These are phyloP conservation scores for Cymbopogon citratus DNA, from an alignment of 176 grass and related monocot genomes.

Conservation along the genomic window DNA sequence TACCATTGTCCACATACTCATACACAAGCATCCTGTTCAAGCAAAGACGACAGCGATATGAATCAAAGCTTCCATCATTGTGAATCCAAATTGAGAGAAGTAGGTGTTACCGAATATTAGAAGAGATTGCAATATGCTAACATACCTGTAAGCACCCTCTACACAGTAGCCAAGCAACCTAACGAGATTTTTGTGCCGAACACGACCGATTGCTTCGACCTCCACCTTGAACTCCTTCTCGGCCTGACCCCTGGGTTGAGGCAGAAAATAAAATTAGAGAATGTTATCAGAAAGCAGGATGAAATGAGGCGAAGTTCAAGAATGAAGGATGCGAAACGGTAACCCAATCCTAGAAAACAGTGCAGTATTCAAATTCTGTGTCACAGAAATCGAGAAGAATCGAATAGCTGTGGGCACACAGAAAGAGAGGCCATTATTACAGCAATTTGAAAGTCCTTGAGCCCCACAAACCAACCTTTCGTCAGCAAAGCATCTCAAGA, in stretches of 20 bases:
- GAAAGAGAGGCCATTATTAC: conserved; percentile 26
- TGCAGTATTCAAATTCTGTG: conserved; percentile 28
- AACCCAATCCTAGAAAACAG: conserved; percentile 19
- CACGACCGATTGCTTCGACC: conserved; percentile 87
- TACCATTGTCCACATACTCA: conserved; percentile 94
- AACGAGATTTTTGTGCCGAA: conserved; percentile 97
- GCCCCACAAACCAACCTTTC: conserved; percentile 32
- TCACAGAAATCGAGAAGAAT: conserved; percentile 26
- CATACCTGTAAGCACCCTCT: conserved; percentile 89
- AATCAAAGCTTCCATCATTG: background rate
- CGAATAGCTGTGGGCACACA: conserved; percentile 16
- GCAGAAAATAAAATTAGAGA: background rate
- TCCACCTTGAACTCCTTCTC: conserved; percentile 99
- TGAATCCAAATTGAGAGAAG: background rate
- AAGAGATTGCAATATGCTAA: conserved; percentile 29
- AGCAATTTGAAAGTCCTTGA: conserved; percentile 45
- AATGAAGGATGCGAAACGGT: background rate
- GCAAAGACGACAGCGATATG: background rate
- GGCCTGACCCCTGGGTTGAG: conserved; percentile 71
- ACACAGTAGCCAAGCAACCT: conserved; percentile 89
- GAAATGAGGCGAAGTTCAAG: background rate
- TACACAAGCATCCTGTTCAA: conserved; percentile 87
- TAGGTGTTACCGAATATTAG: background rate
- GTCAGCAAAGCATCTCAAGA: background rate
- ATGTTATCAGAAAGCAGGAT: conserved; percentile 5